A percentile compares a stretch with the other conserved stretches of the same genome.
Conservation (phyloP, 805 yeast species). For the Kodamaea neixiangensis region DNA sequence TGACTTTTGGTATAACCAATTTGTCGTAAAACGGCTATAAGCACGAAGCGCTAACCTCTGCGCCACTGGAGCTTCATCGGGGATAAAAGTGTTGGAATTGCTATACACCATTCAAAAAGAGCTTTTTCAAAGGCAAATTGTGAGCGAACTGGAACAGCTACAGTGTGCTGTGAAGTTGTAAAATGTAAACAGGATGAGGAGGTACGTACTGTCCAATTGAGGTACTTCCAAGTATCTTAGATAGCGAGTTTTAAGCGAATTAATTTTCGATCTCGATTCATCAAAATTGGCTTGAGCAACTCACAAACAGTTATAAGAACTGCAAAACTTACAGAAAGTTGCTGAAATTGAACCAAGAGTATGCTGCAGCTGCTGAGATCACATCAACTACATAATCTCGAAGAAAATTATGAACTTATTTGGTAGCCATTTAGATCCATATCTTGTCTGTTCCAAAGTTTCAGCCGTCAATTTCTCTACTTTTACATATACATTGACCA, state of each 20-base stretch:
- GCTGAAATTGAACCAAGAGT: neutral
- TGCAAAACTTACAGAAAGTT: neutral
- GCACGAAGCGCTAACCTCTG: conserved; percentile 59
- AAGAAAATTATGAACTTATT: neutral
- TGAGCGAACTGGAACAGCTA: neutral
- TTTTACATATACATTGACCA: neutral
- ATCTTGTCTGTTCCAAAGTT: too few relatives aligned
- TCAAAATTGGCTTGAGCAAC: neutral
- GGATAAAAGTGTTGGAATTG: neutral
- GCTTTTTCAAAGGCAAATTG: neutral
- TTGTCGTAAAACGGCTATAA: conserved; percentile 48
- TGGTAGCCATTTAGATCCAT: neutral
- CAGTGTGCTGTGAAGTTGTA: too few relatives aligned
- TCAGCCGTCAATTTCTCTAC: neutral
- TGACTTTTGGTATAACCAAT: conserved; percentile 48
- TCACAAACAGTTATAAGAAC: neutral
- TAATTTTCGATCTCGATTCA: neutral
- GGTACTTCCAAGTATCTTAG: neutral
- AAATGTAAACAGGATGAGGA: neutral
- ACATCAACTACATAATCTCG: neutral
- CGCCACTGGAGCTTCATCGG: conserved; percentile 24
- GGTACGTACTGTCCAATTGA: neutral
- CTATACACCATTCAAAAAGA: too few relatives aligned
- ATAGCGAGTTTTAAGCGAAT: neutral
- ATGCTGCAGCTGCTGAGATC: neutral